phyloP scores from a whole-genome alignment of 805 yeast species.

The Komagataella pastoris region DNA sequence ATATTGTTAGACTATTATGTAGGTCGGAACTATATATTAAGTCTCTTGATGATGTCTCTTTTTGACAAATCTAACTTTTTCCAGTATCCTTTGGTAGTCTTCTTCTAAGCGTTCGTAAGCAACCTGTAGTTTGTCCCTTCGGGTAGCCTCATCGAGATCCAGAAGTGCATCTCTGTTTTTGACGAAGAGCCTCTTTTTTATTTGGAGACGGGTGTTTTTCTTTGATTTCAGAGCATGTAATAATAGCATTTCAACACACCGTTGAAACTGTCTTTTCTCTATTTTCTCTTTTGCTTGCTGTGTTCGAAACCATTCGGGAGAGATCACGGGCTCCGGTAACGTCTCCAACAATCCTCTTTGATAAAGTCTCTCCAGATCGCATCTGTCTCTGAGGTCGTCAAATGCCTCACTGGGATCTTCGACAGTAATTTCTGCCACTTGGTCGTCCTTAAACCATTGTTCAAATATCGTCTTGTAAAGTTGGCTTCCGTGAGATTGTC shows the following conservation, averaged over 20 bases:
- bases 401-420: conserved; percentile 93
- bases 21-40: not conserved
- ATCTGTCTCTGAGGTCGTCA: conserved; percentile 80
- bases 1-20: not conserved
- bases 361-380: conserved; percentile 47
- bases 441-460: conserved; percentile 37
- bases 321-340: conserved; percentile 9
- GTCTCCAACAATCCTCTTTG: conserved; percentile 16
- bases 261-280: conserved; percentile 64
- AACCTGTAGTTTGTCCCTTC: conserved; percentile 57
- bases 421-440: conserved; percentile 63
- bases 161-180: conserved; percentile 71
- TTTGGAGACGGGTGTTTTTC: conserved; percentile 36
- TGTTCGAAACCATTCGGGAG: conserved; percentile 23
- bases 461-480: conserved; percentile 46
- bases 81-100: conserved; percentile 54
- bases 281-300: conserved; percentile 36
- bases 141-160: conserved; percentile 50
- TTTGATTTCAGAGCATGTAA: conserved; percentile 24
- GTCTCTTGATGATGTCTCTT: not conserved
- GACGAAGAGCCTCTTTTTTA: conserved; percentile 63
- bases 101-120: conserved; percentile 59
- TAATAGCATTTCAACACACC: conserved; percentile 67
- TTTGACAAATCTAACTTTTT: conserved; percentile 9
- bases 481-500: conserved; percentile 53